phyloP scores from a whole-genome alignment of 768 basidiomycete genomes.

The Kwoniella sp. region DNA sequence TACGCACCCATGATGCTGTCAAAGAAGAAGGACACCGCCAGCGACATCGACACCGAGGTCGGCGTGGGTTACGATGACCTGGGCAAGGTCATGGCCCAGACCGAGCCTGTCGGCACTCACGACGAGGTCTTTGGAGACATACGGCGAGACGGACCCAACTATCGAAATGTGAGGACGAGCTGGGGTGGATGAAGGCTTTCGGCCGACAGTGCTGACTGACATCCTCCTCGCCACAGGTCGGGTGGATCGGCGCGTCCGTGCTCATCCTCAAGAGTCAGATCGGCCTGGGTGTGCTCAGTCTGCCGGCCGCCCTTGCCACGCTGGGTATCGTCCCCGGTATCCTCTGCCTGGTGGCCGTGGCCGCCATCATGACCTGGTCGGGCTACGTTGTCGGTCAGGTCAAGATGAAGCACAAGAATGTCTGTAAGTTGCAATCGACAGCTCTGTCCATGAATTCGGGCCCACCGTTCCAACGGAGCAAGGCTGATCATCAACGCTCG shows the following conservation, averaged over 20 bases:
- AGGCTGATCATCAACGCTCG: too few species aligned
- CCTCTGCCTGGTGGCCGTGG: constrained; percentile 21
- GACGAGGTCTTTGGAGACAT: constrained; percentile 29
- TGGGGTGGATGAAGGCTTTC: not conserved
- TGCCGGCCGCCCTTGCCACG: constrained; percentile 18
- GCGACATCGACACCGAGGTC: too few species aligned
- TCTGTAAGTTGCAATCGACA: constrained; percentile 6
- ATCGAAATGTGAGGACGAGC: constrained; percentile 19
- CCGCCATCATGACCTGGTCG: constrained; percentile 20
- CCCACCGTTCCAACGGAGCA: not conserved
- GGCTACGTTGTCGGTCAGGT: constrained; percentile 11
- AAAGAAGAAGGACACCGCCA: too few species aligned
- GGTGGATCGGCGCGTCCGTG: constrained; percentile 26
- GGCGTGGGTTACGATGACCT: too few species aligned
- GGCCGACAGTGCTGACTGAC: not conserved
- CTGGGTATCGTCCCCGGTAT: constrained; percentile 16
- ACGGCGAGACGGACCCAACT: constrained; percentile 22
- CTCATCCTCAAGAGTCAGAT: constrained; percentile 34
- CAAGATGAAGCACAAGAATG: constrained; percentile 23
- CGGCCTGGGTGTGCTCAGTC: constrained; percentile 27
- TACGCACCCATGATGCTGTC: too few species aligned
- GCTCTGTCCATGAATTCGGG: not conserved
- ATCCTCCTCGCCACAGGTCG: not conserved
- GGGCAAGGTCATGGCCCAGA: too few species aligned
- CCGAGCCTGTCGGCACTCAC: not conserved